Evolutionary conservation across 2,329 filamentous ascomycete genomes (phyloP).

Genomic region (Pseudogymnoascus sp.): DNA sequence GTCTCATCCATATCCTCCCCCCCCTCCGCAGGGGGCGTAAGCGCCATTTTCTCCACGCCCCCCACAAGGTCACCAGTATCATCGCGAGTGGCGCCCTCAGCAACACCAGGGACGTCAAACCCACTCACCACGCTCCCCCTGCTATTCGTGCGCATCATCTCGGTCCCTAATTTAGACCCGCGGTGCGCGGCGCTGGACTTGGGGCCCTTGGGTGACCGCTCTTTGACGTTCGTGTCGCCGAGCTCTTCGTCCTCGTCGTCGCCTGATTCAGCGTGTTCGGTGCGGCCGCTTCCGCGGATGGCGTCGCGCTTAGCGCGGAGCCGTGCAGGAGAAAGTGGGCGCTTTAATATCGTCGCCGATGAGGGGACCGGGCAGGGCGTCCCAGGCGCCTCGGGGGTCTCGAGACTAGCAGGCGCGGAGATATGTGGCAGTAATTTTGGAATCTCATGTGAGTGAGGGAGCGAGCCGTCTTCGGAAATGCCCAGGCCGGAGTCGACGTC

Average conservation of each 20-base stretch:
- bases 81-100: conserved; percentile 23
- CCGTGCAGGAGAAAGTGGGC: conserved; percentile 63
- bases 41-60: conserved; percentile 12
- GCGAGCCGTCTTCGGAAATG: conserved; percentile 44
- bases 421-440: conserved; percentile 49
- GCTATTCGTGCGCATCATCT: conserved; percentile 97
- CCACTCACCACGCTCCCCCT: conserved; percentile 61
- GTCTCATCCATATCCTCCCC: conserved; percentile 22
- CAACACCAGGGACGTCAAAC: conserved; percentile 20
- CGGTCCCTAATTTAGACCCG: conserved; percentile 83
- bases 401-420: conserved; percentile 57
- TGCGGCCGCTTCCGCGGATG: conserved; percentile 56
- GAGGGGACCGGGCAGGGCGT: conserved; percentile 18
- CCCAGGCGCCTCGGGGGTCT: conserved; percentile 30
- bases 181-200: conserved; percentile 51
- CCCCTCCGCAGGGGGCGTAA: background rate
- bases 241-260: conserved; percentile 94
- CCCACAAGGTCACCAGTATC: conserved; percentile 14
- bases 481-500: conserved; percentile 63
- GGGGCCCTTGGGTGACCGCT: conserved; percentile 38
- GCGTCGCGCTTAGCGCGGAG: conserved; percentile 67
- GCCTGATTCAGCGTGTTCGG: conserved; percentile 76
- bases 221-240: conserved; percentile 42
- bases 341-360: conserved; percentile 30
- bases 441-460: conserved; percentile 30